Base-by-base conservation (phyloP, 192 early-diverging fungal genomes). In the Podila minutissima region DNA sequence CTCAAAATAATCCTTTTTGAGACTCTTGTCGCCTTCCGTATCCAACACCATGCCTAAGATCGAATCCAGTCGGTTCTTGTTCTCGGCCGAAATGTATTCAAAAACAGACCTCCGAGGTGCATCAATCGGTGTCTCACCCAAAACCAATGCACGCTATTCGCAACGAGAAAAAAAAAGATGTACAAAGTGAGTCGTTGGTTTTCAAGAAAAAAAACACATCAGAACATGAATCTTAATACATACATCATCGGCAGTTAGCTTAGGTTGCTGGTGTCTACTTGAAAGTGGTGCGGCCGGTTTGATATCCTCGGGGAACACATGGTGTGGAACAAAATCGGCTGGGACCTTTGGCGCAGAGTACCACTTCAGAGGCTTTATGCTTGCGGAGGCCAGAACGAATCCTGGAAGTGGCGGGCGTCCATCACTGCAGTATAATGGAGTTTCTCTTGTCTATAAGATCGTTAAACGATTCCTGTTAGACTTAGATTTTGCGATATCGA, bases 31-130 rank as follows among this genome's bases (percentile, higher is more conserved):
- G 24, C 71, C 90, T 12, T 64, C 59, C 1, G 71, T 66, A 13
- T 83, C 75, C 37, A 77, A 63, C 6, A 86, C 83, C 58, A 75
- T 75, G 5, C 85, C 72, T 24, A 92, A 61, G n/a, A 89, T 73
- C 10, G 77, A 74, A 64, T 91, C 89, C 17, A 95, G 71, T 46
- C 83, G 66, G 38, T 90, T 88, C 71, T 96, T 94, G 53, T 91
- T 86, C 59, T 91, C 87, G 9, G 87, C 31, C 6, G 92, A 84
- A 0, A 95, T 83, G 73, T 86, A 92, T 33, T 91, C 86, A 71
- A 94, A 96, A 4, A 96, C 92, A 61, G 91, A 93, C 60, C 93
- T 85, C 13, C 71, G 58, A 1, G 91, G 91, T 15, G 82, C 91
- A 19, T 86, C 84, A 17, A 93, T 85, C 0, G 88, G 87, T 55